Conservation (phyloP, 2,329 filamentous ascomycete genomes). For the Penicillium sp. region DNA sequence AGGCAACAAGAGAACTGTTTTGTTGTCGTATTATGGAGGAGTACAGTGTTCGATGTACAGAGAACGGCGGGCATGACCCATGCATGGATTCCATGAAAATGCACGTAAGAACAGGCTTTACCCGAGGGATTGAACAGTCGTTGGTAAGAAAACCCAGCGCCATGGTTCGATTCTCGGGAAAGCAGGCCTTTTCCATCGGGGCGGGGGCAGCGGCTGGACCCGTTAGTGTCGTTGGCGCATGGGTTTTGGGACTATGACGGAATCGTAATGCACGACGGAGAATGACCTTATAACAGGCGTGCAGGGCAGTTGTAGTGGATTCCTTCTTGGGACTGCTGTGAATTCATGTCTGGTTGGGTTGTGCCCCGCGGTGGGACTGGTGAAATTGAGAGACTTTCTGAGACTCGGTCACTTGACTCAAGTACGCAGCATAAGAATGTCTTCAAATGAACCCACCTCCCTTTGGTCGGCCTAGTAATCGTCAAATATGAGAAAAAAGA, state of each 20-base stretch:
- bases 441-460: no score
- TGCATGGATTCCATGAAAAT: not conserved
- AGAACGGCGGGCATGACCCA: not conserved
- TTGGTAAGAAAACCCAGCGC: slow-evolving; percentile 38
- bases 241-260: not conserved
- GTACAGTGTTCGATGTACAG: slow-evolving; percentile 1
- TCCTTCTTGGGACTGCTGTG: no score
- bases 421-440: not conserved
- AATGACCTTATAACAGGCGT: no score
- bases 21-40: not conserved
- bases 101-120: not conserved
- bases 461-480: no score
- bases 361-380: no score
- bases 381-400: not conserved
- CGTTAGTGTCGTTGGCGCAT: slow-evolving; percentile 25
- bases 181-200: slow-evolving; percentile 22
- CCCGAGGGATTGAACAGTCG: slow-evolving; percentile 12
- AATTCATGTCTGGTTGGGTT: no score
- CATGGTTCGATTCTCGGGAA: slow-evolving; percentile 41
- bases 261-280: not conserved
- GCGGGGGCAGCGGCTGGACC: slow-evolving; percentile 29
- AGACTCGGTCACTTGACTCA: not conserved
- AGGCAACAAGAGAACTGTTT: not conserved
- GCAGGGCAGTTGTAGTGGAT: no score
- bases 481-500: not conserved